Base-by-base conservation (phyloP, 2,329 filamentous ascomycete species). In the Truncatella angustata region DNA sequence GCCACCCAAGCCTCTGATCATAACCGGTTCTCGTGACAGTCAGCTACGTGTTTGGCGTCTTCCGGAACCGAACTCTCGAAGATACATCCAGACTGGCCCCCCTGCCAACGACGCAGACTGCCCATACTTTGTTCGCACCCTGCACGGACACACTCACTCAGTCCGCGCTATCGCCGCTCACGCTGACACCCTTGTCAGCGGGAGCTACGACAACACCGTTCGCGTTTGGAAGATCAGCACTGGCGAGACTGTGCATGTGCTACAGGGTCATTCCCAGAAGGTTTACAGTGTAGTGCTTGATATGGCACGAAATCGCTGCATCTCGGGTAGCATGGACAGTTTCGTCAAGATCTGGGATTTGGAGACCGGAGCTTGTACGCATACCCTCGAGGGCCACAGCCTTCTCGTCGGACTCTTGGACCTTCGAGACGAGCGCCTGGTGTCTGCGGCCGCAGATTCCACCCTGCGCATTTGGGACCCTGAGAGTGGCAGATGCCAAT, bases 251-350 rank as follows among this genome's bases (percentile, higher is more conserved):
- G 68, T 94, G 3, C 90, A 96, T 64, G 85, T 91, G 11, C 78
- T 99, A 4, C 85, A 88, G 55, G 94, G 94, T 1, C 94, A 99
- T 66, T 82, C 84, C 0, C 86, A 93, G 67, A 97, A 99, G 69
- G 94, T 99, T 0, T 99, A 99, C 69, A 97, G 92, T 55, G 94
- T 99, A 7, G 94, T 99, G 7, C 76, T 97, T 20, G 94, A 99
- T 64, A 88, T 91, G 60, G 86, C 88, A 62, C 88, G 94, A 54
- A 96, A 95, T 64, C 88, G 93, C 36, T 99, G 94, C 71, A 97
- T 99, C 57, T 97, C 92, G 57, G 94, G 94, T 11, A 96, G 92
- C 5, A 99, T 99, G 94, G 94, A 99, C 69, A 96, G 94, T 56
- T 81, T 92, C 58, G 94, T 99, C 66, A 97, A 97, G 72, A 93